A percentile compares a stretch with the other conserved stretches of the same genome.
Conservation (phyloP, 768 basidiomycete genomes). For the Rubroboletus satanas region DNA sequence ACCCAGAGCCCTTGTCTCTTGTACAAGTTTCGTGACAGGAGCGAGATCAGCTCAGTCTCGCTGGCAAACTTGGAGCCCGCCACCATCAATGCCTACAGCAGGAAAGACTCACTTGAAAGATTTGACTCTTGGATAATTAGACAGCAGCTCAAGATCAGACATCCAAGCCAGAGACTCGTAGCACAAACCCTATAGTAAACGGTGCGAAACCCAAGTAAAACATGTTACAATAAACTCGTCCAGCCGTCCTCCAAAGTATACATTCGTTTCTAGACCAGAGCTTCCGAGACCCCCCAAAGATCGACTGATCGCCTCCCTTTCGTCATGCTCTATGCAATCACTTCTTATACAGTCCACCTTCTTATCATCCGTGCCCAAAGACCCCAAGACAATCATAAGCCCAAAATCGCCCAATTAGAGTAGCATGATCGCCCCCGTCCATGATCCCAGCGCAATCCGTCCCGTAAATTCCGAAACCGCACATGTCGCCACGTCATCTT, state of each 20-base stretch:
- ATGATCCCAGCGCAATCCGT: conserved; percentile 39
- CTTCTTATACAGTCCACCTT: neutral
- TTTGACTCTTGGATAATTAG: no score
- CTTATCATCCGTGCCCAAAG: neutral
- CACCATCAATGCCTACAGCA: conserved; percentile 17
- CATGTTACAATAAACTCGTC: no score
- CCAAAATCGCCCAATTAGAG: neutral
- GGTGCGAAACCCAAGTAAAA: no score
- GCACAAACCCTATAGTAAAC: no score
- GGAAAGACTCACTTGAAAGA: conserved; percentile 14
- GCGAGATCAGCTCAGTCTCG: neutral
- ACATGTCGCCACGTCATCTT: conserved; percentile 29
- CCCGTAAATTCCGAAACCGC: conserved; percentile 44
- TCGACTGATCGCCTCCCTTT: no score
- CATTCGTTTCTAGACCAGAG: no score
- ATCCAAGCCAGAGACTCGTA: no score
- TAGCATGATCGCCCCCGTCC: conserved; percentile 28
- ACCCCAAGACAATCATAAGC: neutral
- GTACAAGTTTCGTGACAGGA: conserved; percentile 1
- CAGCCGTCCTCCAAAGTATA: no score
- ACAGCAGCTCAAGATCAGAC: no score
- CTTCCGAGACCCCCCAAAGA: no score
- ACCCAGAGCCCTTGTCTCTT: conserved; percentile 11
- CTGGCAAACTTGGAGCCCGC: conserved; percentile 15
- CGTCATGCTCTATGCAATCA: no score